Base-by-base conservation (phyloP, 1,284 basidiomycete genomes). In the Heterobasidion parviporum region DNA sequence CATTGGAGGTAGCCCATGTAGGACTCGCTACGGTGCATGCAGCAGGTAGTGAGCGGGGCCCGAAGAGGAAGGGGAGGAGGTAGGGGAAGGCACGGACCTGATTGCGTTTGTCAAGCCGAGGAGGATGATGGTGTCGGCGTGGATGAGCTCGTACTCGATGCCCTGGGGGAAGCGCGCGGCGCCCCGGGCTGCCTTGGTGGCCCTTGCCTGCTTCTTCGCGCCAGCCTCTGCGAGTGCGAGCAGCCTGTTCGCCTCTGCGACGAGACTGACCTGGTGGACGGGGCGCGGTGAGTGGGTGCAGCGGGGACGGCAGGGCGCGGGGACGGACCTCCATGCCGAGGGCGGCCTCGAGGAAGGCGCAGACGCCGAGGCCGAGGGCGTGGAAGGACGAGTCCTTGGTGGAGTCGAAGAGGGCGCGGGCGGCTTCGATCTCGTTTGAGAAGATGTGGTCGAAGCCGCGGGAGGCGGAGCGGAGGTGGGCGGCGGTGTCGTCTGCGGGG, bases 1-100 rank as follows among this genome's bases (percentile, higher is more conserved):
- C 87, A 89, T 64, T 88, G 86, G 6, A 88, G 62, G 67, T 90
- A 90, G 36, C 87, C 88, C 76, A 81, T 83, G 66, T 89, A 89
- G 1, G 83, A 82, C 69, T 89, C 87, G 59, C 85, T 88, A 59
- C 9, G 10, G 15, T 9, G 44, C 49, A 54, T 43, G 59, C 15
- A 54, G 47, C 36, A 56, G 41, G 33, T 54, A 18, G 38, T 43
- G 54, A 50, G 59, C 45, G 15, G 3, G 43, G 36, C 32, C 3
- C 26, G 60, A 55, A n/a, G 8, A 50, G n/a, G 48, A 49, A 2
- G 20, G n/a, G n/a, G 3, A 3, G 26, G 26, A 5, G 5, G 3
- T 2, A 3, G 51, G 12, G 34, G 9, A 49, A 38, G 45, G 49
- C 12, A 61, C 76, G 41, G 57, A 86, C 86, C 81, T 83, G 47